Evolutionary conservation across 108 stramenopile species (phyloP).

Genomic region (Cyclotella atomus): DNA sequence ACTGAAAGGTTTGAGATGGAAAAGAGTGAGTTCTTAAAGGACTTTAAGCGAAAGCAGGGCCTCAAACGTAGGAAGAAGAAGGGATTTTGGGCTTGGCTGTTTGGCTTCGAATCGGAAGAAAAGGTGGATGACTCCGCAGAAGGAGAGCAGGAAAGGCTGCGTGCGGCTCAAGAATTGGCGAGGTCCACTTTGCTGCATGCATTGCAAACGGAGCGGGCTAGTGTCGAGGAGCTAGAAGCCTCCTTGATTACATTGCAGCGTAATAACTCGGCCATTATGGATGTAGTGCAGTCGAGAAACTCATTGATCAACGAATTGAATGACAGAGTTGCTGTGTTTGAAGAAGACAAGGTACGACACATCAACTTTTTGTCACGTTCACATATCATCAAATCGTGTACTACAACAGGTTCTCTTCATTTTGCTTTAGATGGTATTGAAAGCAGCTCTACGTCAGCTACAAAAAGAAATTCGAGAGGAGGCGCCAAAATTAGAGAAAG

Average conservation of each 20-base stretch:
- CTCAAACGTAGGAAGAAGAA: conserved; percentile 35
- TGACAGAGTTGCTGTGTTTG: conserved; percentile 83
- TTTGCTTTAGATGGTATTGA: conserved; percentile 81
- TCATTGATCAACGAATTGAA: conserved; percentile 80
- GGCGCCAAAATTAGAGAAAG: conserved; percentile 59
- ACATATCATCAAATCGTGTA: too few relatives aligned
- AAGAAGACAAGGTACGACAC: too few relatives aligned
- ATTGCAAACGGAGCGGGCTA: conserved; percentile 73
- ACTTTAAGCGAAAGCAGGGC: conserved; percentile 32
- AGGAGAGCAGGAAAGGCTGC: conserved; percentile 47
- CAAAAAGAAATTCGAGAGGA: conserved; percentile 88
- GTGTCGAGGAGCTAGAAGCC: conserved; percentile 76
- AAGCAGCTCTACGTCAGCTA: conserved; percentile 82
- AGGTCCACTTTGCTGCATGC: conserved; percentile 76
- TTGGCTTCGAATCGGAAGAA: conserved; percentile 31
- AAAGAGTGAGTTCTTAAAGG: conserved; percentile 48
- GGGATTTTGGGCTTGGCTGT: conserved; percentile 58
- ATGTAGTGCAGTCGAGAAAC: conserved; percentile 77
- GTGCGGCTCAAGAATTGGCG: conserved; percentile 64
- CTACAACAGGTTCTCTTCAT: too few relatives aligned
- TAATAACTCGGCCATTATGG: conserved; percentile 83
- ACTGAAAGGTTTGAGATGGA: conserved; percentile 53
- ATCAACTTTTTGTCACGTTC: too few relatives aligned
- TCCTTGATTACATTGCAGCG: conserved; percentile 59
- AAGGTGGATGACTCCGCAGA: neutral